A percentile compares a stretch with the other conserved stretches of the same genome.
These are phyloP conservation scores for Wickerhamomyces bisporus DNA, from an alignment of 805 yeast genomes.

Conservation along the genomic window DNA sequence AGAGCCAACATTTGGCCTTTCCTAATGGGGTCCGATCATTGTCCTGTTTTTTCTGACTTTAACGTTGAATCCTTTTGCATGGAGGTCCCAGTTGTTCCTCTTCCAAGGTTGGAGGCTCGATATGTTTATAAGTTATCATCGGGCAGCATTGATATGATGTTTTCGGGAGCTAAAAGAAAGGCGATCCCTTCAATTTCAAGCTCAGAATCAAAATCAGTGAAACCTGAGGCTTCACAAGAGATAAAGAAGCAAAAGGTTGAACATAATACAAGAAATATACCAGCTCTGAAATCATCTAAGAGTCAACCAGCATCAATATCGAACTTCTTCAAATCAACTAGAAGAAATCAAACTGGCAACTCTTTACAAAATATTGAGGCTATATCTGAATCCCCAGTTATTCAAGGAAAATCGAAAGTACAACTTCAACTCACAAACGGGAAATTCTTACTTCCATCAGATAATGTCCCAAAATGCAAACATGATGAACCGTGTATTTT, in stretches of 20 bases:
- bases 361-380: too few relatives aligned
- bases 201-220: constrained; percentile 1
- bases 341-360: background rate
- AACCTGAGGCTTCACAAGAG: constrained; percentile 1
- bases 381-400: background rate
- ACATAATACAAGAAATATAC: background rate
- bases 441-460: constrained; percentile 12
- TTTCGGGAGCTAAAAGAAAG: constrained; percentile 22
- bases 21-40: constrained; percentile 87
- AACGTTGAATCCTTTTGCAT: constrained; percentile 16
- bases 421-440: constrained; percentile 13
- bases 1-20: constrained; percentile 57
- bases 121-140: constrained; percentile 37
- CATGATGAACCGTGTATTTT: constrained; percentile 43
- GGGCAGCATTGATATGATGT: constrained; percentile 32
- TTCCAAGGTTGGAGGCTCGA: constrained; percentile 50
- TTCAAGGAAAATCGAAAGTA: constrained; percentile 1
- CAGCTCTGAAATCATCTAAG: constrained; percentile 10
- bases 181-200: constrained; percentile 1
- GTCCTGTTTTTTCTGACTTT: constrained; percentile 80
- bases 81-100: background rate
- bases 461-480: constrained; percentile 39
- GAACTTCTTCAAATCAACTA: constrained; percentile 12
- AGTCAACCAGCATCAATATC: constrained; percentile 5
- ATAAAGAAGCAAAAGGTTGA: background rate